Evolutionary conservation across 2,329 filamentous ascomycete genomes (phyloP), one percentile per base, ranked within the genome.

Genomic region (Pseudogymnoascus sp.): DNA sequence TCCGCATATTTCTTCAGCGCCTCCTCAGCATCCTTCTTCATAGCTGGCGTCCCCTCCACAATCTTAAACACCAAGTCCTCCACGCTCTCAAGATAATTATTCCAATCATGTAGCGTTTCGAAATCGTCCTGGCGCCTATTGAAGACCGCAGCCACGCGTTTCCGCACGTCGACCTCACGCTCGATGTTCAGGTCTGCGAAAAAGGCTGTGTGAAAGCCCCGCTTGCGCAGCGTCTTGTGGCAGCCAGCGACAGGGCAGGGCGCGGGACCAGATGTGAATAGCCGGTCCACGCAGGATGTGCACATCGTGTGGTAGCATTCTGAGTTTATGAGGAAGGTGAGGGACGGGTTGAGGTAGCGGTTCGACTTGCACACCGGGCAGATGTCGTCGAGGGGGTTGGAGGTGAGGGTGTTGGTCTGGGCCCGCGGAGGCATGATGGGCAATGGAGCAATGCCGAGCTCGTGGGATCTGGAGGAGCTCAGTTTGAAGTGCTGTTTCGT

Each of bases 301-400:
- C 95, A 99, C 91, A 99, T 97, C 69, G 91, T 91, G 81, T 99
- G 95, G 81, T 99, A 99, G 84, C 95, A 99, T 81, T 96, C 92
- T 7, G 93, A 91, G 75, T 97, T 97, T 79, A 99, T 93, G 70
- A 95, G 89, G 78, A 99, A 97, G 68, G 89, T 84, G 84, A 99
- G 93, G 78, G 92, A 89, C 66, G 87, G 88, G 80, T 97, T 97
- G 72, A 97, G 89, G 80, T 97, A 97, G 68, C 92, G 90, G 65
- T 90, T 91, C 65, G 92, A 96, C 78, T 97, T 97, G 89, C 95
- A 99, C 69, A 97, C 91, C 64, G 93, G 95, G 78, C 95, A 99
- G 73, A 93, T 89, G 77, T 97, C 92, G 60, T 74, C 60, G 37
- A 62, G 37, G n/a, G 28, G 60, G 23, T 62, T 62, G 14, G 42